Evolutionary conservation across 345 rosid genomes (phyloP), one percentile per base, ranked within the genome.

Genomic region (Salix exigua): DNA sequence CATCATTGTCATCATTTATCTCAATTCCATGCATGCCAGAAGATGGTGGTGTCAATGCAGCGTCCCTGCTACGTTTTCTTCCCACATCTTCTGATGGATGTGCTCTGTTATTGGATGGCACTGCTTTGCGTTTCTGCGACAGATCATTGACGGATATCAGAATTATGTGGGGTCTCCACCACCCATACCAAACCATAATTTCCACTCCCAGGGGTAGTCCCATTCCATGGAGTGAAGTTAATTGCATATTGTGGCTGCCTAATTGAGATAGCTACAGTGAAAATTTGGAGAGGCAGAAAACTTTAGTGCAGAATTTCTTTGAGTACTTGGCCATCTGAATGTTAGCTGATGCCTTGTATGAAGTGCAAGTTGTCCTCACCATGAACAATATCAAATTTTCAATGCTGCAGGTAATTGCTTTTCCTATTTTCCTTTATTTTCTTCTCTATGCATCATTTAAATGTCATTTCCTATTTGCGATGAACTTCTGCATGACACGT

Each of bases 381-480:
- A 86, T 91, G 94, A 89, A 92, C 89, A 94, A 90, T 80, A 81
- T 91, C 81, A 89, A 75, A 78, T 94, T 91, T 83, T 82, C 97
- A 46, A 89, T 80, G 30, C 80, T 94, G 58, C 90, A 85, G 97
- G 98, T 94, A 88, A 83, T 38, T 53, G 0, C 61, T 72, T 37
- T 74, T 35, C 55, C 6, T 4, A 19, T 23, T 5, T 44, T n/a
- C 6, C 35, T 60, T 28, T 30, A n/a, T 48, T n/a, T 70, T 73
- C 18, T 73, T 37, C 68, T 66, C 14, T 26, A 31, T 33, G 23
- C 16, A 30, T 61, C 46, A 26, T 42, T 38, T 16, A 51, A 75
- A 16, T 31, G 42, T 16, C 66, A 58, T 72, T 37, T 73, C 14
- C 44, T 46, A 16, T 19, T 64, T 61, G 66, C 30, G 26, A 28